Evolutionary conservation across 768 basidiomycete species (phyloP).

Genomic region (Suillus hirtellus): DNA sequence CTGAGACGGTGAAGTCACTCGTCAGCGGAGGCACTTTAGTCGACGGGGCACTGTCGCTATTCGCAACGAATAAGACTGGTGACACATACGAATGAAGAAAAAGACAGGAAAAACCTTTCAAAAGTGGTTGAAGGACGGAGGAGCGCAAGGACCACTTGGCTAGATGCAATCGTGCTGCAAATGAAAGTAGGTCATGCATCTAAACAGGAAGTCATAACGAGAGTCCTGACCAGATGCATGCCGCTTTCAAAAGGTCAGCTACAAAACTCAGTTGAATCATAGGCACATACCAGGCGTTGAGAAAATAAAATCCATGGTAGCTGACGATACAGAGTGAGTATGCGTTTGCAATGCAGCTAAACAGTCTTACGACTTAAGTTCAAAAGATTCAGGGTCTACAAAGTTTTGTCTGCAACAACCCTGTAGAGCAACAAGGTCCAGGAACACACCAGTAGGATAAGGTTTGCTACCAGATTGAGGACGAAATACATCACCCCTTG

Average conservation of each 20-base stretch:
- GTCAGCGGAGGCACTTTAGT: background rate
- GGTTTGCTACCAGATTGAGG: background rate
- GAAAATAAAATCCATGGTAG: background rate
- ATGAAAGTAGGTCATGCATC: background rate
- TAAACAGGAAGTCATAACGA: background rate
- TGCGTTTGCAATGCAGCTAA: background rate
- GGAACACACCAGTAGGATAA: background rate
- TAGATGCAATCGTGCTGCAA: conserved; percentile 3
- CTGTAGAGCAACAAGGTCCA: too few species aligned
- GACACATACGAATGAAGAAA: background rate
- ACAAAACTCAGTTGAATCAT: background rate
- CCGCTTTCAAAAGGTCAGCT: background rate
- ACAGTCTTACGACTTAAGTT: background rate
- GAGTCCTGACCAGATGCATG: conserved; percentile 4
- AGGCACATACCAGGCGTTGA: background rate
- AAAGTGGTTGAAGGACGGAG: background rate
- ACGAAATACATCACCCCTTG: background rate
- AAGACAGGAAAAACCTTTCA: background rate
- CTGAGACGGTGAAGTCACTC: too few species aligned
- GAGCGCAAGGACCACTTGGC: background rate
- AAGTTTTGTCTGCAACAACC: too few species aligned
- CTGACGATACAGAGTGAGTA: background rate
- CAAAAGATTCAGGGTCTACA: background rate
- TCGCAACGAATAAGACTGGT: background rate
- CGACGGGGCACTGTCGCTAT: background rate